Base-by-base conservation (phyloP, 2,329 filamentous ascomycete genomes). In the Colletotrichum orchidophilum region DNA sequence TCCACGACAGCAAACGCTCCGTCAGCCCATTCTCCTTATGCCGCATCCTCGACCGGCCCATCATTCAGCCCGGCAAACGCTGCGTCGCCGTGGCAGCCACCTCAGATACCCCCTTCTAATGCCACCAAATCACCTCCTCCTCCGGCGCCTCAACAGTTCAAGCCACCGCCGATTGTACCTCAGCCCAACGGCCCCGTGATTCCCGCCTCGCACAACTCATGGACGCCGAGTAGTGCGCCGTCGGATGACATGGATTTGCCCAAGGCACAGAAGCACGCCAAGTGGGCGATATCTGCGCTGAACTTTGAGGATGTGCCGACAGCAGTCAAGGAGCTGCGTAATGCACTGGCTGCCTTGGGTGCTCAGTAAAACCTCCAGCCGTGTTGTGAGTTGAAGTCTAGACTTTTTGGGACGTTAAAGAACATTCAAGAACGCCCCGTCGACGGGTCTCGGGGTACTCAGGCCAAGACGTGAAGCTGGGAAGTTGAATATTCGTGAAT, bases 251-350 rank as follows among this genome's bases (percentile, higher is more conserved):
- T 81, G 35, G 94, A 97, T 73, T 92, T 98, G 42, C 85, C 90
- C 42, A 88, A 91, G 76, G 96, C 96, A 5, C 95, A 97, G 80
- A 99, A 98, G 80, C 96, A 98, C 83, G 95, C 96, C 2, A 95
- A 94, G 77, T 99, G 94, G 94, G 96, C 96, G 0, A 97, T 98
- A 52, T 98, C 95, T 12, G 96, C 96, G 0, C 83, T 99, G 58
- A 97, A 98, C 77, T 99, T 99, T 81, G 96, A 99, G 75, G 96
- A 99, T 79, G 93, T 97, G 1, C 87, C 92, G 1, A 99, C 96
- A 0, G 96, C 96, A 0, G 91, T 98, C 5, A 91, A 92, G 77
- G 95, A 99, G 78, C 81, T 99, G 73, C 89, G 90, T 63, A 90
- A 89, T 70, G 96, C 96, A 3, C 82, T 99, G 73, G 85, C 88